Evolutionary conservation across 2,329 filamentous ascomycete genomes (phyloP).

Genomic region (Neonectria ditissima): DNA sequence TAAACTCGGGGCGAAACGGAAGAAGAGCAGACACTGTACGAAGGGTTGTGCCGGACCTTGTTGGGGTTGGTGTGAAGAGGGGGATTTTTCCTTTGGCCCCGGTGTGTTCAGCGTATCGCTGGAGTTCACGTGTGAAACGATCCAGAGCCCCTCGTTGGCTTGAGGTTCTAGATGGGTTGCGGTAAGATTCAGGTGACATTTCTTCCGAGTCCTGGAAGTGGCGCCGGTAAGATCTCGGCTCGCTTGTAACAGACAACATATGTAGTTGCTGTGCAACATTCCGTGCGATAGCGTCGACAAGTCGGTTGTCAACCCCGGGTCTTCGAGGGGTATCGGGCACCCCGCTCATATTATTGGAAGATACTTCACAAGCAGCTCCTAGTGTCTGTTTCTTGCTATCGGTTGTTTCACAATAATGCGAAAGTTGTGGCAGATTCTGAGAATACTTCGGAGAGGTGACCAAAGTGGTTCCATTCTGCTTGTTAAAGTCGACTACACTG

Average conservation of each 20-base stretch:
- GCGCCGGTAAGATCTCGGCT: background rate
- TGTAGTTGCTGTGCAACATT: slow-evolving; percentile 59
- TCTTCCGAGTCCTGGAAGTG: background rate
- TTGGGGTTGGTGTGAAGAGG: slow-evolving; percentile 54
- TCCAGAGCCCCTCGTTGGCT: slow-evolving; percentile 58
- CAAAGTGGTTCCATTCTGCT: background rate
- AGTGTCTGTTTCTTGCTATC: background rate
- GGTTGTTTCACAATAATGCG: background rate
- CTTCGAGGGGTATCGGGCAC: slow-evolving; percentile 43
- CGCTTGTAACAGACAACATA: slow-evolving; percentile 50
- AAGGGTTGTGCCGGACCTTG: slow-evolving; percentile 57
- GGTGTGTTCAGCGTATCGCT: slow-evolving; percentile 49
- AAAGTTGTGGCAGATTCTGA: background rate
- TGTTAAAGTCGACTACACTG: background rate
- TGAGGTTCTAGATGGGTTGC: slow-evolving; percentile 55
- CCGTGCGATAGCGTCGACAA: slow-evolving; percentile 59
- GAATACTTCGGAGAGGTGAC: too few species aligned
- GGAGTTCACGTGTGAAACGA: slow-evolving; percentile 49
- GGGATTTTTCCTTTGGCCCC: slow-evolving; percentile 53
- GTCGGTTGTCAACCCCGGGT: slow-evolving; percentile 51
- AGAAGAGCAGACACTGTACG: slow-evolving; percentile 65
- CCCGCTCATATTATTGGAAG: slow-evolving; percentile 32
- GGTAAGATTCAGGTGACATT: slow-evolving; percentile 8
- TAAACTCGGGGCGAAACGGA: slow-evolving; percentile 66
- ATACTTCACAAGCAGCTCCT: slow-evolving; percentile 4